Evolutionary conservation across 129 eudicot genomes (phyloP).

Genomic region (Solidago caesia): DNA sequence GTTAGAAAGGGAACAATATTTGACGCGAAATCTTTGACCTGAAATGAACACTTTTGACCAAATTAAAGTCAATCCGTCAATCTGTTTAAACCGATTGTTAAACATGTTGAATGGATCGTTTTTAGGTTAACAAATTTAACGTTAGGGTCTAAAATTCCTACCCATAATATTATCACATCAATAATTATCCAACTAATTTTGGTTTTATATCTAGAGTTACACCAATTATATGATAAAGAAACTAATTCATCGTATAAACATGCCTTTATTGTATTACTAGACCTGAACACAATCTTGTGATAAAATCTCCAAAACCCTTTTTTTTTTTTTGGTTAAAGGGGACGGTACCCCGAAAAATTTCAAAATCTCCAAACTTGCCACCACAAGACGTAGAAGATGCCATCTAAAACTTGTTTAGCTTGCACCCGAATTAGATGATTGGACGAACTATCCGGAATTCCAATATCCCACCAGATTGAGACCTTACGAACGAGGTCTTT

Average conservation of each 20-base stretch:
- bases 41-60: too few relatives aligned
- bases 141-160: too few relatives aligned
- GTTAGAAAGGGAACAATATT: too few relatives aligned
- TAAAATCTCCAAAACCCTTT: neutral
- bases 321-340: too few relatives aligned
- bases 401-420: neutral
- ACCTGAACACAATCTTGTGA: neutral
- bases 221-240: neutral
- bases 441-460: neutral
- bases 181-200: too few relatives aligned
- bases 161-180: too few relatives aligned
- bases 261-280: neutral
- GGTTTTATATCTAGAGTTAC: neutral
- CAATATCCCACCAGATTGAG: neutral
- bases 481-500: neutral
- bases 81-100: too few relatives aligned
- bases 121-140: too few relatives aligned
- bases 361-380: neutral
- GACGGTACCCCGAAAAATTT: too few relatives aligned
- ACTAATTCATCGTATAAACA: neutral
- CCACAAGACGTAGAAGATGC: neutral
- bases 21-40: too few relatives aligned
- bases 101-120: too few relatives aligned
- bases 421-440: neutral
- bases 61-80: too few relatives aligned